These are phyloP conservation scores for Pisolithus orientalis DNA, from an alignment of 768 basidiomycete species.

Conservation along the genomic window DNA sequence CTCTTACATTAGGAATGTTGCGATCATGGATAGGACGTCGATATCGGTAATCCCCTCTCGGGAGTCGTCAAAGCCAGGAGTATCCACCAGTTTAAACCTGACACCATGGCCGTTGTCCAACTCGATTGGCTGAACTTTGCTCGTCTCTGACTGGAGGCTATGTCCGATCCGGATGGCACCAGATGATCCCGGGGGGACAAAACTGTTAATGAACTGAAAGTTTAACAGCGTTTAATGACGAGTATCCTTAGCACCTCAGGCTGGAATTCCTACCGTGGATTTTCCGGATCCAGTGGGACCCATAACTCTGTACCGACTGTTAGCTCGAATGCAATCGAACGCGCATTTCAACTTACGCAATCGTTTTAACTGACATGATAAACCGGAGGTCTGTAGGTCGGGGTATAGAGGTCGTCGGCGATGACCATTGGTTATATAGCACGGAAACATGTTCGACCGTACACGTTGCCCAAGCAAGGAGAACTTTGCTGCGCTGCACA, in stretches of 20 bases:
- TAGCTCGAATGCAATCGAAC: too few relatives aligned
- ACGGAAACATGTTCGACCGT: too few relatives aligned
- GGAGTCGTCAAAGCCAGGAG: slow-evolving; percentile 23
- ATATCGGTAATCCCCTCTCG: slow-evolving; percentile 10
- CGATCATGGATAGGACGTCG: slow-evolving; percentile 20
- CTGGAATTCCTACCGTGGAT: slow-evolving; percentile 28
- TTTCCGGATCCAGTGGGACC: not conserved
- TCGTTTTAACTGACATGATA: too few relatives aligned
- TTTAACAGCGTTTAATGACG: not conserved
- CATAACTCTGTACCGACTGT: not conserved
- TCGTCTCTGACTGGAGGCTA: not conserved
- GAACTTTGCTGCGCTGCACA: too few relatives aligned
- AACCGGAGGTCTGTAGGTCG: too few relatives aligned
- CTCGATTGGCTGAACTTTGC: slow-evolving; percentile 10
- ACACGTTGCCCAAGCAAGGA: too few relatives aligned
- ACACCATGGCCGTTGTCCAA: slow-evolving; percentile 34
- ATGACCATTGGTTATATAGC: too few relatives aligned
- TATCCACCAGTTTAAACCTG: slow-evolving; percentile 34
- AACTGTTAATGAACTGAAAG: not conserved
- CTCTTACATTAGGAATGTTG: slow-evolving; percentile 21
- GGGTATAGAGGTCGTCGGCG: too few relatives aligned
- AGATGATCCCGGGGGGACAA: not conserved
- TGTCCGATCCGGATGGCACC: not conserved
- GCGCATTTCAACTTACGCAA: too few relatives aligned
- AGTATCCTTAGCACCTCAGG: slow-evolving; percentile 23